phyloP scores from a whole-genome alignment of 352 stramenopile genomes.

The Phytopythium sindhum region DNA sequence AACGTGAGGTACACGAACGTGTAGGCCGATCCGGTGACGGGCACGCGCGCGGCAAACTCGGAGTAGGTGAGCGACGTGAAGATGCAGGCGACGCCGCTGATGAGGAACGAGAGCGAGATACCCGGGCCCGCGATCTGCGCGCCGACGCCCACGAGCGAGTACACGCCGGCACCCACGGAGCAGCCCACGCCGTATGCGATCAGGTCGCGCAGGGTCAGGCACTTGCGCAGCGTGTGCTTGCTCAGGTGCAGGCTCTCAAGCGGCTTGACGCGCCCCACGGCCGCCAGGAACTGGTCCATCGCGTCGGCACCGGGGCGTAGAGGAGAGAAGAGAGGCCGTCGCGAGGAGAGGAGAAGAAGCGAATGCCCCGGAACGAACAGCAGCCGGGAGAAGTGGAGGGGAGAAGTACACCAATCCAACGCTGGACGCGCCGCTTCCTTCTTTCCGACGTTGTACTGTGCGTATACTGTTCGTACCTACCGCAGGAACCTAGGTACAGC shows the following conservation, averaged over 20 bases:
- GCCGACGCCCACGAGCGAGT: slow-evolving; percentile 87
- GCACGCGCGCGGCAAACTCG: slow-evolving; percentile 84
- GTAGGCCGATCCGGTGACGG: slow-evolving; percentile 87
- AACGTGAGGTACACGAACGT: slow-evolving; percentile 90
- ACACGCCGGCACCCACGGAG: slow-evolving; percentile 91
- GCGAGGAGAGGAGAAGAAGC: not conserved
- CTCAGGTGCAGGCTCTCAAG: slow-evolving; percentile 49
- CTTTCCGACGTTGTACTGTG: slow-evolving; percentile 3
- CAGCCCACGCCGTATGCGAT: slow-evolving; percentile 90
- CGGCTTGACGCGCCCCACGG: slow-evolving; percentile 70
- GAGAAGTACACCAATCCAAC: not conserved
- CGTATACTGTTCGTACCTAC: not conserved
- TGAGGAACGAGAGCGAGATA: slow-evolving; percentile 90
- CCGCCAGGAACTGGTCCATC: slow-evolving; percentile 53
- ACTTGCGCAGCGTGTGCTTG: slow-evolving; percentile 44
- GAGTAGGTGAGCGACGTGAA: slow-evolving; percentile 91
- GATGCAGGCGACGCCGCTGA: slow-evolving; percentile 86
- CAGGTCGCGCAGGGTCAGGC: slow-evolving; percentile 71
- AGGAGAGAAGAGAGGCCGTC: not conserved
- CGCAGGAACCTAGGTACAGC: too few relatives aligned
- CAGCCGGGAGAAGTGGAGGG: not conserved
- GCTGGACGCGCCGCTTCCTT: not conserved
- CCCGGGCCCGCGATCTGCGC: slow-evolving; percentile 81
- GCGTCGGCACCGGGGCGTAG: not conserved
- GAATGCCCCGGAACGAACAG: slow-evolving; percentile 3